Evolutionary conservation across 2,329 filamentous ascomycete species (phyloP), one percentile per base, ranked within the genome.

Genomic region (Lasiodiplodia gonubiensis): DNA sequence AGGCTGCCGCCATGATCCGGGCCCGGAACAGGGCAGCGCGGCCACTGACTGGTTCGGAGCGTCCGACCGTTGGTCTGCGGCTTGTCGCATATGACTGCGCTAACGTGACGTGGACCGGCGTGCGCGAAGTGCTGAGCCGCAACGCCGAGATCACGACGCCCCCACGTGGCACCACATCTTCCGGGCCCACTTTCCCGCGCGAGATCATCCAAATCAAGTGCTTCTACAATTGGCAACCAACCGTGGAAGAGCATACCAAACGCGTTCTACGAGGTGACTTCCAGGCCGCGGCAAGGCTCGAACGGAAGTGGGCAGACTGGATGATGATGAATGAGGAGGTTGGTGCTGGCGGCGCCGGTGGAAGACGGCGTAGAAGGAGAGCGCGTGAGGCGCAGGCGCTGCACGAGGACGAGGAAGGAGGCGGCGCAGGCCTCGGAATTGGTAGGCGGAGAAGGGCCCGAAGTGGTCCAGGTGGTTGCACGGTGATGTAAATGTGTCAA

Each of bases 201-300:
- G 90, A 97, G 75, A 88, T 96, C 67, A 93, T 98, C 68, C 85
- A 89, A 6, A 85, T 98, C 52, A 97, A 97, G 79, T 97, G 93
- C 79, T 98, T 94, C 82, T 97, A 97, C 77, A 93, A 91, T 51
- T 97, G 92, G 88, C 94, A 98, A 80, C 92, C 92, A 81, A 97
- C 93, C 0, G 93, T 97, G 4, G 91, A 97, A 71, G 93, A 97
- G 77, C 94, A 98, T 79, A 93, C 89, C 64, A 94, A 94, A 80
- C 88, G 94, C 4, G 92, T 97, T 0, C 78, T 97, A 63, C 84
- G 87, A 4, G 92, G 92, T 7, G 92, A 97, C 69, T 86, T 93
- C 68, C 83, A 85, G 0, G 86, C 91, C 1, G 95, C 95, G 0
- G 85, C 85, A 46, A 84, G 92, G n/a, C 84, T 98, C 23, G 94